Evolutionary conservation across 768 basidiomycete species (phyloP).

Genomic region (Mycena polygramma): DNA sequence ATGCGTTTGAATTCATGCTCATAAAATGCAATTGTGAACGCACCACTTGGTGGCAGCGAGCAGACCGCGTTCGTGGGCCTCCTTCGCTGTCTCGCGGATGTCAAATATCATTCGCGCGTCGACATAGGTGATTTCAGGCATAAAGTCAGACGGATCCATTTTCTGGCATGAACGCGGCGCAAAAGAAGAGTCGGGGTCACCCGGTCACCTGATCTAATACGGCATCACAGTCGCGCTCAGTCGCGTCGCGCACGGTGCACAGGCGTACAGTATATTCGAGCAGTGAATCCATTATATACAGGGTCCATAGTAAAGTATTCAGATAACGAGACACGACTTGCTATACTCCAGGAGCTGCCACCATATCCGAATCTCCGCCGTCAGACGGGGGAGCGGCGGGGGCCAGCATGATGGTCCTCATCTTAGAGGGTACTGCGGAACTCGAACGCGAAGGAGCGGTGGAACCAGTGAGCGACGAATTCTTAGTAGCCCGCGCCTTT

Average conservation of each 20-base stretch:
- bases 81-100: constrained; percentile 62
- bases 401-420: constrained; percentile 71
- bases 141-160: neutral
- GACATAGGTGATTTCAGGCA: constrained; percentile 37
- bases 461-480: constrained; percentile 60
- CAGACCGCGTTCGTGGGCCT: constrained; percentile 67
- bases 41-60: constrained; percentile 66
- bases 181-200: too few relatives aligned
- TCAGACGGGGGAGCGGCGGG: constrained; percentile 57
- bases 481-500: constrained; percentile 57
- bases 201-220: too few relatives aligned
- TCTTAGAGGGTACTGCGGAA: constrained; percentile 72
- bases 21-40: neutral
- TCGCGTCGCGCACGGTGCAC: too few relatives aligned
- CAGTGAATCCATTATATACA: constrained; percentile 27
- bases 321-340: constrained; percentile 13
- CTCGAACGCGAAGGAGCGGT: constrained; percentile 70
- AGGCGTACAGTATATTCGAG: neutral
- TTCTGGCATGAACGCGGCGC: neutral
- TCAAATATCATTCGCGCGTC: constrained; percentile 54
- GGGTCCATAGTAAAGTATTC: constrained; percentile 11
- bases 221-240: too few relatives aligned
- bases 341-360: constrained; percentile 46
- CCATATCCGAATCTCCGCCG: constrained; percentile 63
- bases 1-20: neutral